These are phyloP conservation scores for Xylaria polymorpha DNA, from an alignment of 2,329 filamentous ascomycete genomes.

Conservation along the genomic window DNA sequence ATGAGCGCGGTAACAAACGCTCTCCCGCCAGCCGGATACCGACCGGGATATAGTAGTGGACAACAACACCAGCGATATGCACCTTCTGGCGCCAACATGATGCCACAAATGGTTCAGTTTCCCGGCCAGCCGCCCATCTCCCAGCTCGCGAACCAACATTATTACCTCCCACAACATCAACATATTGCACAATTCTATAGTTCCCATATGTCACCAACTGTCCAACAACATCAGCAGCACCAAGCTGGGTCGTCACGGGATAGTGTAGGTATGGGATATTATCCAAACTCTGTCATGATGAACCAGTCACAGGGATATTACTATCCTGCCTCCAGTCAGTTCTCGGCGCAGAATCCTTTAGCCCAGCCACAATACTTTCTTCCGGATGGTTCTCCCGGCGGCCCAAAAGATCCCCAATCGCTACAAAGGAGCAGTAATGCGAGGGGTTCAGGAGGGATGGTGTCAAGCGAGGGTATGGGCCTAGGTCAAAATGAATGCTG, in stretches of 20 bases:
- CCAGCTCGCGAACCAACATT: conserved; percentile 58
- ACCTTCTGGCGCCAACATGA: conserved; percentile 52
- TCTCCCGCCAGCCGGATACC: conserved; percentile 57
- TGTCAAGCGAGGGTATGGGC: conserved; percentile 47
- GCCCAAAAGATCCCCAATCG: conserved; percentile 38
- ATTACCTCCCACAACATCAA: conserved; percentile 60
- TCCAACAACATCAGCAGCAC: conserved; percentile 53
- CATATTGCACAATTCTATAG: conserved; percentile 60
- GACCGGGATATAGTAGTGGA: conserved; percentile 53
- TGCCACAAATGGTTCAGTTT: conserved; percentile 58
- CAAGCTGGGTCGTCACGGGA: conserved; percentile 47
- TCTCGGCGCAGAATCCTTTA: conserved; percentile 50
- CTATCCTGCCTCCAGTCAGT: conserved; percentile 56
- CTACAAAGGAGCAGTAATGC: conserved; percentile 40
- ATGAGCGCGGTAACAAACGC: conserved; percentile 60
- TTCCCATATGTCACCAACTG: conserved; percentile 52
- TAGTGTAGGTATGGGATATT: conserved; percentile 51
- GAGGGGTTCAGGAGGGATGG: conserved; percentile 33
- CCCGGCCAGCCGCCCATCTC: conserved; percentile 53
- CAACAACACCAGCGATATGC: conserved; percentile 46
- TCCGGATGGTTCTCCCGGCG: conserved; percentile 46
- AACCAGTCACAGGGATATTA: conserved; percentile 49
- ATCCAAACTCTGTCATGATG: conserved; percentile 54
- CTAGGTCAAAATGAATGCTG: conserved; percentile 6
- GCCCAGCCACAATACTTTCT: conserved; percentile 51